A percentile compares a stretch with the other conserved stretches of the same genome.
These are phyloP conservation scores for Nicotiana paniculata DNA, from an alignment of 257 asterid species.

Conservation along the genomic window DNA sequence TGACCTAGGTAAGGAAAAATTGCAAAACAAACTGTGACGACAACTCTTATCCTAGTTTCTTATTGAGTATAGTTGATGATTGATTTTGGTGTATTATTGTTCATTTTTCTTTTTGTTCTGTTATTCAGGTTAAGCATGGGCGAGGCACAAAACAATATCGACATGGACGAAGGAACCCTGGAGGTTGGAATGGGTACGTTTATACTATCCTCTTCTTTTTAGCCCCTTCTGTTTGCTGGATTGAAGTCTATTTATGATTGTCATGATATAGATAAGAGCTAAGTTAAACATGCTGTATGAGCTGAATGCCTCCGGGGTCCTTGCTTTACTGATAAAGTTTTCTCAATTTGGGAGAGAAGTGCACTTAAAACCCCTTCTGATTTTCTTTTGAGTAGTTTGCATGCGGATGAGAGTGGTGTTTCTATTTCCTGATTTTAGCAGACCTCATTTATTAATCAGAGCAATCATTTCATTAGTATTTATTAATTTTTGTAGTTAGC, in stretches of 20 bases:
- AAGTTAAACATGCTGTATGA: neutral
- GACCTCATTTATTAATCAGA: too few species aligned
- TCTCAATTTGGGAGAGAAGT: neutral
- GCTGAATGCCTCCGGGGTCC: neutral
- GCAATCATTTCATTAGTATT: too few species aligned
- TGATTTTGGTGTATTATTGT: slow-evolving; percentile 1
- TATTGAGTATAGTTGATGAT: neutral
- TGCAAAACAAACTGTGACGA: neutral
- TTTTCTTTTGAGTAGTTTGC: neutral
- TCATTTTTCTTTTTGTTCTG: slow-evolving; percentile 5
- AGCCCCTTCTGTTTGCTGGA: neutral
- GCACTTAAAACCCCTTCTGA: neutral
- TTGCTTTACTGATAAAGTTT: neutral
- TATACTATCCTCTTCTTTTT: neutral
- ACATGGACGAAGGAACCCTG: slow-evolving; percentile 76
- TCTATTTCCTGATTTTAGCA: neutral
- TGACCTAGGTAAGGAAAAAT: neutral
- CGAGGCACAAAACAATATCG: slow-evolving; percentile 44
- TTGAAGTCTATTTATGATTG: neutral
- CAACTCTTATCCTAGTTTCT: neutral
- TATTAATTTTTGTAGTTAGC: neutral
- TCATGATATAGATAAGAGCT: neutral
- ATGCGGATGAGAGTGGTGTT: neutral
- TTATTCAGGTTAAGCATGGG: slow-evolving; percentile 51
- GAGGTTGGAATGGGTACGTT: slow-evolving; percentile 92